Conservation (phyloP, 2,329 filamentous ascomycete species). For the Xylariaceae sp. region DNA sequence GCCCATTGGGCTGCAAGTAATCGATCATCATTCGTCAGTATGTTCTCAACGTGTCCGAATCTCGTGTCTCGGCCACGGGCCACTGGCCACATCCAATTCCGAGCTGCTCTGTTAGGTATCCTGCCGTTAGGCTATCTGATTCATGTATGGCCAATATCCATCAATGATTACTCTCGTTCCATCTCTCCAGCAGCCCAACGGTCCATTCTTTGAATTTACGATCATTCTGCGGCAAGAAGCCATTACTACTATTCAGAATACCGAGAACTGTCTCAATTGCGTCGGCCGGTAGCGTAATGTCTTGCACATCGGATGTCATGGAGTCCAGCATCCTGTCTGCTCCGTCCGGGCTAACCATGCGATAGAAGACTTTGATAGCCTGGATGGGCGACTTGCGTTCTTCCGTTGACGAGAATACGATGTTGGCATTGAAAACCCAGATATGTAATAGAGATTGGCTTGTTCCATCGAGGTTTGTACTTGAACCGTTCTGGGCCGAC, state of each 20-base stretch:
- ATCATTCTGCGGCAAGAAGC: slow-evolving; percentile 57
- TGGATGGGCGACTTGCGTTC: slow-evolving; percentile 32
- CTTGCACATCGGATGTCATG: slow-evolving; percentile 60
- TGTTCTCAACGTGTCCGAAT: too few relatives aligned
- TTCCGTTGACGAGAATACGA: slow-evolving; percentile 52
- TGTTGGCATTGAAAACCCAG: slow-evolving; percentile 60
- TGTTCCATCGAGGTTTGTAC: not conserved
- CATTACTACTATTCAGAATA: slow-evolving; percentile 51
- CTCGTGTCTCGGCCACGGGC: not conserved
- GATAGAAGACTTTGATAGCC: slow-evolving; percentile 59
- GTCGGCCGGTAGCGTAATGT: slow-evolving; percentile 55
- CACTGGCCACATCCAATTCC: not conserved
- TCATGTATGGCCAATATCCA: not conserved
- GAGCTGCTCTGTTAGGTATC: not conserved
- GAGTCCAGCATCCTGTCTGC: slow-evolving; percentile 54
- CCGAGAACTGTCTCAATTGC: slow-evolving; percentile 50
- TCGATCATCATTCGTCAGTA: too few relatives aligned
- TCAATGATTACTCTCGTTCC: slow-evolving; percentile 34
- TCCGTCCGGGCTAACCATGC: slow-evolving; percentile 44
- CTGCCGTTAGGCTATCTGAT: not conserved
- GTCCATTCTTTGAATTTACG: slow-evolving; percentile 67
- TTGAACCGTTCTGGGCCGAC: not conserved
- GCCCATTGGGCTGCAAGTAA: too few relatives aligned
- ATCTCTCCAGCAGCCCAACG: slow-evolving; percentile 64
- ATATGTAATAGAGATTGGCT: slow-evolving; percentile 45